A percentile compares a stretch with the other conserved stretches of the same genome.
Conservation (phyloP, 768 basidiomycete genomes). For the Lactarius evosmus region DNA sequence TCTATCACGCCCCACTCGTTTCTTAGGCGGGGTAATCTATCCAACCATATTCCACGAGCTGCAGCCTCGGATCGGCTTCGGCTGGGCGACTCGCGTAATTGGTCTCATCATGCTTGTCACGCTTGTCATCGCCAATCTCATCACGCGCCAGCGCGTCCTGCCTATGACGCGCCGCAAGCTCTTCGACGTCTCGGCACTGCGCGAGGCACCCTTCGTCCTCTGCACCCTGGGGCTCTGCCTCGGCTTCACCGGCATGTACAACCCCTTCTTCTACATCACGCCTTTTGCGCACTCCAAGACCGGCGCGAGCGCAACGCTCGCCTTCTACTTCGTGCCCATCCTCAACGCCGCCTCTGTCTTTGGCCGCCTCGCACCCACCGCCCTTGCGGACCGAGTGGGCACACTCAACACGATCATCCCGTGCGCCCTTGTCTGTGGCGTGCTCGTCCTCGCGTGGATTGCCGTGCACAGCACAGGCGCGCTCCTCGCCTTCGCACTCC, state of each 20-base stretch:
- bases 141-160: conserved; percentile 27
- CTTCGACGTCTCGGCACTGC: conserved; percentile 20
- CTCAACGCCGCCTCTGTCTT: conserved; percentile 34
- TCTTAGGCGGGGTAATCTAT: conserved; percentile 30
- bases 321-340: conserved; percentile 35
- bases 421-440: conserved; percentile 29
- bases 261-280: conserved; percentile 33
- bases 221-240: conserved; percentile 29
- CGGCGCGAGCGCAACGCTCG: conserved; percentile 24
- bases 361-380: conserved; percentile 34
- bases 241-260: conserved; percentile 27
- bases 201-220: conserved; percentile 31
- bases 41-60: conserved; percentile 34
- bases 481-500: conserved; percentile 35
- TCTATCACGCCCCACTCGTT: background rate
- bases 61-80: conserved; percentile 31
- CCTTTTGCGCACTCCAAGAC: conserved; percentile 28
- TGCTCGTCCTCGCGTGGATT: conserved; percentile 35
- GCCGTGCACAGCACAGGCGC: conserved; percentile 31
- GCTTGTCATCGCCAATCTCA: conserved; percentile 28
- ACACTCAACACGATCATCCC: conserved; percentile 33
- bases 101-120: conserved; percentile 30
- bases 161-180: conserved; percentile 28
- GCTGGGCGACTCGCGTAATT: conserved; percentile 32
- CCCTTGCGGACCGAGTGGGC: conserved; percentile 34